Evolutionary conservation across 1,284 basidiomycete genomes (phyloP).

Genomic region (Ceratobasidium sp.): DNA sequence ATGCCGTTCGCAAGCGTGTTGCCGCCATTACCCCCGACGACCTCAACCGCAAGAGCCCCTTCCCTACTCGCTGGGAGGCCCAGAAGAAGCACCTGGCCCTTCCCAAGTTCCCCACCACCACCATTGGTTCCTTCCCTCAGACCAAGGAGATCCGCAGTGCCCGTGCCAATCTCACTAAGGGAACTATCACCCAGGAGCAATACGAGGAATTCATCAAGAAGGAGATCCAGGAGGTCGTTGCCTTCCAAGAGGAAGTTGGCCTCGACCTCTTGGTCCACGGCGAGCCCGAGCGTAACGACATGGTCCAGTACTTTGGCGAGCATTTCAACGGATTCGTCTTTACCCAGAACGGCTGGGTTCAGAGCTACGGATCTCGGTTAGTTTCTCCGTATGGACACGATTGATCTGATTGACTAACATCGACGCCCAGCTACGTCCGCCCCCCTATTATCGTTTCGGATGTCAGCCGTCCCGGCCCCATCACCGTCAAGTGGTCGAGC

Average conservation of each 20-base stretch:
- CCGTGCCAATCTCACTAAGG: conserved; percentile 94
- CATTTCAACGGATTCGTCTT: conserved; percentile 95
- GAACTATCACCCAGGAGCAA: conserved; percentile 84
- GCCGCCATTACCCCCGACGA: conserved; percentile 87
- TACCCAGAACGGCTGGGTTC: conserved; percentile 99
- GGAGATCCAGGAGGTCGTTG: conserved; percentile 93
- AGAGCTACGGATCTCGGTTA: conserved; percentile 92
- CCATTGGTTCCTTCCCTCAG: conserved; percentile 99
- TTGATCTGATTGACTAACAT: conserved; percentile 45
- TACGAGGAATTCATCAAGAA: conserved; percentile 99
- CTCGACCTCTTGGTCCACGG: conserved; percentile 99
- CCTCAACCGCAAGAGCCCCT: conserved; percentile 90
- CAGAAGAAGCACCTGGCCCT: conserved; percentile 91
- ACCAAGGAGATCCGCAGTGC: conserved; percentile 98
- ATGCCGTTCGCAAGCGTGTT: conserved; percentile 94
- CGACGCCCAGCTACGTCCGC: conserved; percentile 85
- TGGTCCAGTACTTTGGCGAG: conserved; percentile 99
- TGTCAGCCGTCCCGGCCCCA: conserved; percentile 90
- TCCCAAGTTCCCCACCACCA: conserved; percentile 98
- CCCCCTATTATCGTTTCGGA: conserved; percentile 99
- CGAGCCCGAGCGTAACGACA: conserved; percentile 99
- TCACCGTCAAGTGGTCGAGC: conserved; percentile 97
- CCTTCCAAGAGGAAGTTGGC: conserved; percentile 95
- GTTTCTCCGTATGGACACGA: conserved; percentile 44
- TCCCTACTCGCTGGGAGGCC: conserved; percentile 85